These are phyloP conservation scores for Leccinum rimulosum DNA, from an alignment of 768 basidiomycete species.

Conservation along the genomic window DNA sequence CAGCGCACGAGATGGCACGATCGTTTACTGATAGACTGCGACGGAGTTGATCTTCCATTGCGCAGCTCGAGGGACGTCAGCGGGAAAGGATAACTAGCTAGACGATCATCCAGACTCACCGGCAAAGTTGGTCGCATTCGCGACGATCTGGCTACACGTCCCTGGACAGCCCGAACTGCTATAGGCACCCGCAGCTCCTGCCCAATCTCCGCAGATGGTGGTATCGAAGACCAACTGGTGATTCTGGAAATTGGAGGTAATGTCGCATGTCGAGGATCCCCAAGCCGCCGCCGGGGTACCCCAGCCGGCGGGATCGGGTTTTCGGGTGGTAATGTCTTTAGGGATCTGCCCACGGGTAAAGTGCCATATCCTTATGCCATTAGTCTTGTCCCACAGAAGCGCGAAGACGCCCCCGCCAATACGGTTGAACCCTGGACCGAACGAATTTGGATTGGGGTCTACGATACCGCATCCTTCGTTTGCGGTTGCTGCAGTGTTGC, in stretches of 20 bases:
- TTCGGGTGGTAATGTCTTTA: slow-evolving; percentile 41
- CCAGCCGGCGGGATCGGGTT: slow-evolving; percentile 49
- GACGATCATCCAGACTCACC: slow-evolving; percentile 28
- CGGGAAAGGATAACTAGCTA: background rate
- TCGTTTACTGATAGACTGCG: slow-evolving; percentile 42
- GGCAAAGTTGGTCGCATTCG: slow-evolving; percentile 53
- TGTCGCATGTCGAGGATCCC: slow-evolving; percentile 47
- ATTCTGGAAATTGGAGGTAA: slow-evolving; percentile 46
- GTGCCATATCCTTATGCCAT: slow-evolving; percentile 54
- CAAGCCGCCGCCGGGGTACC: slow-evolving; percentile 51
- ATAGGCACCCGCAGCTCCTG: slow-evolving; percentile 13
- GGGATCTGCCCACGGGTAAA: slow-evolving; percentile 53
- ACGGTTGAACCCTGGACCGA: slow-evolving; percentile 35
- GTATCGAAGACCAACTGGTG: slow-evolving; percentile 45
- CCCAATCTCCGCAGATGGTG: slow-evolving; percentile 35
- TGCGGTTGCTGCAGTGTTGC: slow-evolving; percentile 38
- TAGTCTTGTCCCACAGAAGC: slow-evolving; percentile 45
- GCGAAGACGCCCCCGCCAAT: slow-evolving; percentile 54
- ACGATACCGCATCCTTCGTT: slow-evolving; percentile 51
- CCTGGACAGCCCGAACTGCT: slow-evolving; percentile 35
- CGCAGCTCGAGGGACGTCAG: slow-evolving; percentile 38
- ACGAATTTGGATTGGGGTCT: slow-evolving; percentile 39
- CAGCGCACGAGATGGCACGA: background rate
- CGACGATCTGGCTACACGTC: slow-evolving; percentile 46
- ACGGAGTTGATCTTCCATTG: slow-evolving; percentile 57